Evolutionary conservation across 2,329 filamentous ascomycete genomes (phyloP).

Genomic region (Apiospora phragmitis): DNA sequence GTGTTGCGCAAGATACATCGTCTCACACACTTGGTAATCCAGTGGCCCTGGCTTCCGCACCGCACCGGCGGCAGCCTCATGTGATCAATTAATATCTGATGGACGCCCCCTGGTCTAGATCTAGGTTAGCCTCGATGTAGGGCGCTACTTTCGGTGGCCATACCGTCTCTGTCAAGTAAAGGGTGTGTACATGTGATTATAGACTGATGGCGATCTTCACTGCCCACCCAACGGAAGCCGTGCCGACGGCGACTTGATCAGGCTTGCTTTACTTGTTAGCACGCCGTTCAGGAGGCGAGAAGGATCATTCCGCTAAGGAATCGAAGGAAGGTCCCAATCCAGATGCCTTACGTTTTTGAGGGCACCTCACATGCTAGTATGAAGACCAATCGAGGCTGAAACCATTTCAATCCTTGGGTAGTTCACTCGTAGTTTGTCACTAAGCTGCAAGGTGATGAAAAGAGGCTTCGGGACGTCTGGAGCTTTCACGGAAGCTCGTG

Average conservation of each 20-base stretch:
- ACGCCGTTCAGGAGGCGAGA: not conserved
- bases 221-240: not conserved
- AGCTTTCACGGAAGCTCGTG: not conserved
- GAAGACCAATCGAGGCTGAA: not conserved
- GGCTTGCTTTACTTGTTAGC: not conserved
- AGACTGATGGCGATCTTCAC: not conserved
- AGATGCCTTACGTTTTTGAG: not conserved
- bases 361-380: not conserved
- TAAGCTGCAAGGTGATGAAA: not conserved
- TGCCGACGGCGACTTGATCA: conserved; percentile 4
- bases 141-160: not conserved
- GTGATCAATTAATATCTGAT: not conserved
- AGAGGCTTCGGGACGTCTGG: not conserved
- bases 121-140: not conserved
- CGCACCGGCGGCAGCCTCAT: not conserved
- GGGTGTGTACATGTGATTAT: not conserved
- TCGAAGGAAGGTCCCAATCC: not conserved
- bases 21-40: not conserved
- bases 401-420: not conserved
- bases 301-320: not conserved
- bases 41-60: not conserved
- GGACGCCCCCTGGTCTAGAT: not conserved
- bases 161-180: not conserved
- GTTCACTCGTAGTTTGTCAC: not conserved
- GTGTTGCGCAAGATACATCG: not conserved